A percentile compares a stretch with the other conserved stretches of the same genome.
phyloP scores from a whole-genome alignment of 23 red algal genomes.

The Gracilaria gracilis region DNA sequence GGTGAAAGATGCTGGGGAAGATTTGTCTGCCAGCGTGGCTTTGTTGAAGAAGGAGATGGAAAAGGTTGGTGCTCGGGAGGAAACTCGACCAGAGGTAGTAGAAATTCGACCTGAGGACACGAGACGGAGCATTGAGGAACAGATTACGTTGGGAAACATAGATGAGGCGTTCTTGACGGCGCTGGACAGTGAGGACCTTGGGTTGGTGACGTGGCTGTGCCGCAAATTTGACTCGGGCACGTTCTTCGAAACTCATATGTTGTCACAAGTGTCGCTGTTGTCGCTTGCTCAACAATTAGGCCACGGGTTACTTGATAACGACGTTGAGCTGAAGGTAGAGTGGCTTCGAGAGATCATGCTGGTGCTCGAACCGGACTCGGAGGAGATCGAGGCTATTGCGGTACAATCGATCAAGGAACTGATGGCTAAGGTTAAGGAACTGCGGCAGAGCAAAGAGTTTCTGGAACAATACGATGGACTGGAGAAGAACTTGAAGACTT shows the following conservation, averaged over 20 bases:
- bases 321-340: constrained; percentile 63
- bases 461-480: constrained; percentile 56
- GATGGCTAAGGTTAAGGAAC: constrained; percentile 34
- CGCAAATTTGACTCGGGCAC: constrained; percentile 56
- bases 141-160: constrained; percentile 47
- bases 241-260: constrained; percentile 61
- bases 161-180: constrained; percentile 62
- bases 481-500: constrained; percentile 70
- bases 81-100: neutral
- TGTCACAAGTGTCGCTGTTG: constrained; percentile 59
- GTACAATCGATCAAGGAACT: constrained; percentile 46
- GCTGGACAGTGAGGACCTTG: constrained; percentile 58
- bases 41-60: constrained; percentile 37
- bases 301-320: constrained; percentile 38
- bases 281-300: constrained; percentile 58
- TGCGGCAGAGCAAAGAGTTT: constrained; percentile 62
- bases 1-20: constrained; percentile 55
- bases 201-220: constrained; percentile 54
- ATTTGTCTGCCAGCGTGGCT: constrained; percentile 41
- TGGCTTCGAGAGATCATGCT: constrained; percentile 77
- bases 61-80: constrained; percentile 4
- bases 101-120: constrained; percentile 55
- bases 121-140: constrained; percentile 53
- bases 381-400: constrained; percentile 60
- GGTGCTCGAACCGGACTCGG: constrained; percentile 59